phyloP scores from a whole-genome alignment of 176 grass and related monocot species.

The Zizania latifolia region DNA sequence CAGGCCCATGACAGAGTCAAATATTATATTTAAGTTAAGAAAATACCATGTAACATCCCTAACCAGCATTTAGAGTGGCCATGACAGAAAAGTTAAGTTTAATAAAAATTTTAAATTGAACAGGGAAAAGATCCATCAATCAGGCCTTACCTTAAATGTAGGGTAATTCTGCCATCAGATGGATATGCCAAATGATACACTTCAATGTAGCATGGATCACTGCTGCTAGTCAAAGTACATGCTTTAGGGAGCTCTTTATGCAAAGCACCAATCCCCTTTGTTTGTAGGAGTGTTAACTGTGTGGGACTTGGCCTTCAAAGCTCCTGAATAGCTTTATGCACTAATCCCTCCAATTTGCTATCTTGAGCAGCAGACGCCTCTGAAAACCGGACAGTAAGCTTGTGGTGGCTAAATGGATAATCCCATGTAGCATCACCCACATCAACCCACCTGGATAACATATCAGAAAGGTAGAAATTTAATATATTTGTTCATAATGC shows the following conservation, averaged over 20 bases:
- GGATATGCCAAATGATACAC: constrained; percentile 91
- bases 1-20: neutral
- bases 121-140: constrained; percentile 16
- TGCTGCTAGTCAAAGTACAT: constrained; percentile 61
- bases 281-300: constrained; percentile 76
- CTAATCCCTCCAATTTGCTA: constrained; percentile 95
- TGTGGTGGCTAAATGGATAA: constrained; percentile 99
- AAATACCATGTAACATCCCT: neutral
- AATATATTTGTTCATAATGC: constrained; percentile 1
- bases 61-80: constrained; percentile 2
- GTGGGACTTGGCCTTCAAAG: constrained; percentile 78
- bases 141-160: constrained; percentile 75
- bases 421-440: constrained; percentile 88
- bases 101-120: neutral
- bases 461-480: constrained; percentile 10
- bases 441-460: constrained; percentile 86
- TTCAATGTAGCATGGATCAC: constrained; percentile 97
- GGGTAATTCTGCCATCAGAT: constrained; percentile 82
- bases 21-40: neutral
- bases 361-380: constrained; percentile 87
- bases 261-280: constrained; percentile 63
- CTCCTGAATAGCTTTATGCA: constrained; percentile 94
- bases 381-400: constrained; percentile 90
- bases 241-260: constrained; percentile 90
- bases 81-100: neutral